Percentiles rank a stretch among this genome's conserved stretches.
Evolutionary conservation across 1,139 yeast species (phyloP).

Genomic region (Maudiozyma humilis): DNA sequence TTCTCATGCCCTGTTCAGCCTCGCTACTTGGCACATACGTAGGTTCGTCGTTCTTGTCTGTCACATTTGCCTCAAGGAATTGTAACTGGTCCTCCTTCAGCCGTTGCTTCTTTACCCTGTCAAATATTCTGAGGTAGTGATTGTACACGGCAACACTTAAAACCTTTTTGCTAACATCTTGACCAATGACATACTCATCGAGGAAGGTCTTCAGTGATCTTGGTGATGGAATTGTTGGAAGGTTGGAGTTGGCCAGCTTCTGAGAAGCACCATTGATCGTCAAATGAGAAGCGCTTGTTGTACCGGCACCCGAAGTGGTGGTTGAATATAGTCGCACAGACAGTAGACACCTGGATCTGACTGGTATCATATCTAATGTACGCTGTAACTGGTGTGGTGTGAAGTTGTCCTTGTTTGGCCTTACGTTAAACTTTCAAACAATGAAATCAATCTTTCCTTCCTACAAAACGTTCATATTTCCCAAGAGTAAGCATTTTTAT

Average conservation of each 20-base stretch:
- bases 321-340: slow-evolving; percentile 15
- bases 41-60: slow-evolving; percentile 14
- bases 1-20: slow-evolving; percentile 28
- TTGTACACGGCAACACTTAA: slow-evolving; percentile 51
- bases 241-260: slow-evolving; percentile 11
- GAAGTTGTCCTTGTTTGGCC: too few relatives aligned
- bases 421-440: too few relatives aligned
- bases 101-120: slow-evolving; percentile 28
- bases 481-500: not conserved
- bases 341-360: not conserved
- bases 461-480: not conserved
- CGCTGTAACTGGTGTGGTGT: not conserved
- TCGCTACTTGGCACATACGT: slow-evolving; percentile 18
- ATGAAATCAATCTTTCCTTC: too few relatives aligned
- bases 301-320: slow-evolving; percentile 1
- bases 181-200: slow-evolving; percentile 46
- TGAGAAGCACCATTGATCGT: slow-evolving; percentile 12
- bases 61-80: slow-evolving; percentile 8
- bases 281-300: not conserved
- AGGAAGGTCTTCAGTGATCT: slow-evolving; percentile 36
- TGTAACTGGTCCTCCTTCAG: slow-evolving; percentile 15
- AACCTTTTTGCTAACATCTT: slow-evolving; percentile 43
- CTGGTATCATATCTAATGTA: not conserved
- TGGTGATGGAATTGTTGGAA: slow-evolving; percentile 37
- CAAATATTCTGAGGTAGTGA: slow-evolving; percentile 41